A percentile compares a stretch with the other conserved stretches of the same genome.
Conservation (phyloP, 768 basidiomycete species). For the Hirschioporus abietinus region DNA sequence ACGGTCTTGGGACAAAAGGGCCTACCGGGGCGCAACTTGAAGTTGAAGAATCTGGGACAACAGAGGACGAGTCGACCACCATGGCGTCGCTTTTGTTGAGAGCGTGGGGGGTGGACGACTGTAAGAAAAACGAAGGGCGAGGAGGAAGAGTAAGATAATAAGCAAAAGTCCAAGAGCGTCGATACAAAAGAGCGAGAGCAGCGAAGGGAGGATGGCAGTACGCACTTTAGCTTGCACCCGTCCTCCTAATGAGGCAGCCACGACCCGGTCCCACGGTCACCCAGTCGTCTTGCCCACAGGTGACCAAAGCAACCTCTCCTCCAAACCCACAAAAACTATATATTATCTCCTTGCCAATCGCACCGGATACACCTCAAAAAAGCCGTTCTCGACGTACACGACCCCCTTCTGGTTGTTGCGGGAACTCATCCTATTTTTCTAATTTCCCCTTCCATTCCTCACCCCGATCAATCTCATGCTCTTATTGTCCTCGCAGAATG, state of each 20-base stretch:
- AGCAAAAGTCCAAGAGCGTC: conserved; percentile 3
- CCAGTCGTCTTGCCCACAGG: conserved; percentile 1
- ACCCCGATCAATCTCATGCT: neutral
- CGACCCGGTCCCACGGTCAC: neutral
- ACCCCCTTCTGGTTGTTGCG: too few relatives aligned
- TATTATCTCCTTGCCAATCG: neutral
- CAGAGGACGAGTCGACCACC: conserved; percentile 3
- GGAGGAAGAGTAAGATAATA: conserved; percentile 1
- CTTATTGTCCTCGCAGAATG: neutral
- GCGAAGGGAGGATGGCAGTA: neutral
- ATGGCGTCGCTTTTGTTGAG: neutral
- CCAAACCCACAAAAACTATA: neutral
- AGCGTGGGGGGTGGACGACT: conserved; percentile 1
- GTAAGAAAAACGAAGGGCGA: neutral
- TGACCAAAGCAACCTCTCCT: neutral
- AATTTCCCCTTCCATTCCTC: neutral
- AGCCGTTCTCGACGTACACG: neutral
- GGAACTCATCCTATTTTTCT: neutral
- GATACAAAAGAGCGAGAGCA: conserved; percentile 2
- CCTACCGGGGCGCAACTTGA: neutral
- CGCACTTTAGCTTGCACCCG: neutral
- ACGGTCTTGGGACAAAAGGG: conserved; percentile 50
- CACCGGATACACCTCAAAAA: neutral
- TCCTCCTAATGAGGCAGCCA: neutral
- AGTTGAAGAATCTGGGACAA: neutral